Evolutionary conservation across 129 eudicot species (phyloP).

Genomic region (Flaveria sonorensis): DNA sequence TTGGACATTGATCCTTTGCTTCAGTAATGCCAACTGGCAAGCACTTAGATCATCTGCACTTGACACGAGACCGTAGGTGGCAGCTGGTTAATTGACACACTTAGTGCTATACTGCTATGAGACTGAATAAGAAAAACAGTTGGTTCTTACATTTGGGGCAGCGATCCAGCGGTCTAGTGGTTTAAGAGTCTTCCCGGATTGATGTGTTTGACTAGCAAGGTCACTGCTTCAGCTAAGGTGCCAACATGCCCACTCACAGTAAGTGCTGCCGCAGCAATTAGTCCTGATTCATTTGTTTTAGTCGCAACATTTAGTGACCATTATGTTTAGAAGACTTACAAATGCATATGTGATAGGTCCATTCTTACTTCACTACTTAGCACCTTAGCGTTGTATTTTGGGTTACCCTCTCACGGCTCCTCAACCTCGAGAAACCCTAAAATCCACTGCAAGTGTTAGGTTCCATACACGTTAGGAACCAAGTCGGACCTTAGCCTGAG

Average conservation of each 20-base stretch:
- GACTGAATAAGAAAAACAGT: background rate
- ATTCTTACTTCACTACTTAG: constrained; percentile 54
- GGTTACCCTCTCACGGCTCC: constrained; percentile 68
- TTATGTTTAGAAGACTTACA: constrained; percentile 40
- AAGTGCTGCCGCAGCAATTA: constrained; percentile 88
- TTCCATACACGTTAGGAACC: background rate
- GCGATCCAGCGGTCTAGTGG: constrained; percentile 58
- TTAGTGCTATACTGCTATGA: too few species aligned
- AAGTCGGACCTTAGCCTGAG: background rate
- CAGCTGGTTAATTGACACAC: background rate
- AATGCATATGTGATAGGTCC: constrained; percentile 89
- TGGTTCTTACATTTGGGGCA: constrained; percentile 53
- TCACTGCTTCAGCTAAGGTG: constrained; percentile 69
- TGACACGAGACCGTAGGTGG: background rate
- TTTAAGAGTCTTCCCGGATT: constrained; percentile 57
- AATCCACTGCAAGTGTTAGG: constrained; percentile 45
- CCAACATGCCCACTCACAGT: constrained; percentile 60
- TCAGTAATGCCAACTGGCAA: background rate
- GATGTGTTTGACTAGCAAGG: constrained; percentile 75
- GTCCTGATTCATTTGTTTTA: constrained; percentile 47
- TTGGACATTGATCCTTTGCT: background rate
- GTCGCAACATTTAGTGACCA: background rate
- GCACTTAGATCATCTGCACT: constrained; percentile 28
- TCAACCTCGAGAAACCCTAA: constrained; percentile 66
- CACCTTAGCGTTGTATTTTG: constrained; percentile 64